A percentile compares a stretch with the other conserved stretches of the same genome.
phyloP scores from a whole-genome alignment of 805 yeast species.

The Saturnispora hagleri region DNA sequence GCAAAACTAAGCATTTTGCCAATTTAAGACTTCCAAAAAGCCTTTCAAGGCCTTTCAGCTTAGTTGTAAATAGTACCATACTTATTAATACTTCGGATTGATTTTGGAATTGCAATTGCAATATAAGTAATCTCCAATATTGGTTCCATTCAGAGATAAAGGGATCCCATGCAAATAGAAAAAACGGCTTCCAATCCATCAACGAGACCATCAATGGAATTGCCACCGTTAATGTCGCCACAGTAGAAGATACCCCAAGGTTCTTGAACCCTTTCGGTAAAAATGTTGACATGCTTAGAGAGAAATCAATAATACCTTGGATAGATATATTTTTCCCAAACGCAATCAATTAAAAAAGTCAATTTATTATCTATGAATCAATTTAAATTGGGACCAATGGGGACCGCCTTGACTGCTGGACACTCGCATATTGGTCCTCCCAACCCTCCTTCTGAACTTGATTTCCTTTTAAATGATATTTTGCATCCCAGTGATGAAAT shows the following conservation, averaged over 20 bases:
- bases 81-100: conserved; percentile 48
- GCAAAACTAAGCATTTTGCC: conserved; percentile 35
- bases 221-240: conserved; percentile 29
- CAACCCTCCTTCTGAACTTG: conserved; percentile 33
- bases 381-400: neutral
- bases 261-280: conserved; percentile 26
- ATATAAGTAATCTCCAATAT: conserved; percentile 44
- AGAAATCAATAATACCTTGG: neutral
- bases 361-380: neutral
- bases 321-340: neutral
- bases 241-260: conserved; percentile 33
- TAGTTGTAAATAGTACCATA: conserved; percentile 37
- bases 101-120: conserved; percentile 46
- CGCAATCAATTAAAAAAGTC: neutral
- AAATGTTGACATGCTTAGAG: conserved; percentile 19
- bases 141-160: conserved; percentile 46
- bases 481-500: conserved; percentile 30
- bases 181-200: conserved; percentile 35
- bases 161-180: conserved; percentile 41
- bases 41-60: conserved; percentile 48
- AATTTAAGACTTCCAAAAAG: conserved; percentile 48
- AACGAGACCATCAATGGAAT: conserved; percentile 36
- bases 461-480: conserved; percentile 37
- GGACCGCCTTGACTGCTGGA: neutral
- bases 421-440: neutral